A percentile compares a stretch with the other conserved stretches of the same genome.
Evolutionary conservation across 1,284 basidiomycete species (phyloP).

Genomic region (Xerocomus minutiporus): DNA sequence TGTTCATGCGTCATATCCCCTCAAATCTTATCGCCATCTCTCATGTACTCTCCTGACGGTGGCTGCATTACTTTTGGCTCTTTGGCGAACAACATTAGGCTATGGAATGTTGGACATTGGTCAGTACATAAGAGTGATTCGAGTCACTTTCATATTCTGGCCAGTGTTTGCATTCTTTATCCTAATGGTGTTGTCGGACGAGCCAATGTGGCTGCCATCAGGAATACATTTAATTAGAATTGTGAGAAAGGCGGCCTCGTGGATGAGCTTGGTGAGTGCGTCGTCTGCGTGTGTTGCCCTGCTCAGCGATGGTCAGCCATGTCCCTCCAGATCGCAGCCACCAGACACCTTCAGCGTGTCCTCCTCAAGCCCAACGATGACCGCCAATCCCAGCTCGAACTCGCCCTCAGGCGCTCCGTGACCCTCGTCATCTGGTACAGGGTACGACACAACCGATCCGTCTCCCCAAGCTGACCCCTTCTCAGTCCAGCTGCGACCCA

Average conservation of each 20-base stretch:
- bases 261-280: conserved; percentile 6
- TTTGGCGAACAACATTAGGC: no score
- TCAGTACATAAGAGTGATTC: no score
- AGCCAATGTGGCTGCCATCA: no score
- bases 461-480: conserved; percentile 4
- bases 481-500: conserved; percentile 52
- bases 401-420: conserved; percentile 40
- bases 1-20: not conserved
- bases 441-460: conserved; percentile 30
- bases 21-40: no score
- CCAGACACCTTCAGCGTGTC: conserved; percentile 14
- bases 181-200: not conserved
- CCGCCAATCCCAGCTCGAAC: conserved; percentile 30
- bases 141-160: no score
- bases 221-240: not conserved
- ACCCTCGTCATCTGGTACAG: conserved; percentile 68
- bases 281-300: not conserved
- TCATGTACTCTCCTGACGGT: no score
- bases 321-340: conserved; percentile 26
- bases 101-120: no score
- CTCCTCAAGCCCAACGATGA: conserved; percentile 19
- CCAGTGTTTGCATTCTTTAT: not conserved
- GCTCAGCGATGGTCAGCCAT: conserved; percentile 10
- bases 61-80: no score
- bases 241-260: conserved; percentile 25